Evolutionary conservation across 257 asterid species (phyloP).

Genomic region (Hygrophila difformis): DNA sequence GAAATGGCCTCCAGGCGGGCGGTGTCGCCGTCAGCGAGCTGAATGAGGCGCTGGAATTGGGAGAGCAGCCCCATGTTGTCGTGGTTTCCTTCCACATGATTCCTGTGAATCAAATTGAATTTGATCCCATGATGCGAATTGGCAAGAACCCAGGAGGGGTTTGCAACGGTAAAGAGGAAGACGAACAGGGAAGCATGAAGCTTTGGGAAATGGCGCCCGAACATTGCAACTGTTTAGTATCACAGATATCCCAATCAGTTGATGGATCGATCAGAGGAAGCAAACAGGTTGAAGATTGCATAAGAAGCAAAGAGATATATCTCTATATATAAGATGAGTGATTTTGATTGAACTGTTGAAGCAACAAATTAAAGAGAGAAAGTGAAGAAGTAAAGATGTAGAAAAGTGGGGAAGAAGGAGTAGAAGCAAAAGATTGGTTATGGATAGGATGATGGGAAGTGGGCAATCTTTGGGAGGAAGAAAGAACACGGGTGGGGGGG

Average conservation of each 20-base stretch:
- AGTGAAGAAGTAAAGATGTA: conserved; percentile 12
- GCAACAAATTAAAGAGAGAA: conserved; percentile 3
- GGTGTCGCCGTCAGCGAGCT: conserved; percentile 23
- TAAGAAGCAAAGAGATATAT: too few species aligned
- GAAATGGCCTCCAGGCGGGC: conserved; percentile 25
- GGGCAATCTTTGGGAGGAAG: background rate
- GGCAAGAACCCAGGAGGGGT: too few species aligned
- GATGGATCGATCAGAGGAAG: too few species aligned
- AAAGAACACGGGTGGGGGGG: too few species aligned
- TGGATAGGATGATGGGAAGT: background rate
- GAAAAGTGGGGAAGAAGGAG: conserved; percentile 13
- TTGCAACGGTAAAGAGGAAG: too few species aligned
- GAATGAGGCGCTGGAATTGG: conserved; percentile 17
- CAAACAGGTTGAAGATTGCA: too few species aligned
- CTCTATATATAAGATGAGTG: too few species aligned
- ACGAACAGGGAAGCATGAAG: too few species aligned
- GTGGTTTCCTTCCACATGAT: background rate
- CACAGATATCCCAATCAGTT: too few species aligned
- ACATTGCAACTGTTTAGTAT: too few species aligned
- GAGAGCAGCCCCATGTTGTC: background rate
- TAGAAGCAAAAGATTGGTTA: conserved; percentile 21
- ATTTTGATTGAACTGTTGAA: background rate
- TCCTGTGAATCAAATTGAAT: conserved; percentile 28
- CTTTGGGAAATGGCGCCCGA: too few species aligned
- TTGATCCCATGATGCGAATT: conserved; percentile 18